These are phyloP conservation scores for Plantago elongata DNA, from an alignment of 257 asterid species.

Conservation along the genomic window DNA sequence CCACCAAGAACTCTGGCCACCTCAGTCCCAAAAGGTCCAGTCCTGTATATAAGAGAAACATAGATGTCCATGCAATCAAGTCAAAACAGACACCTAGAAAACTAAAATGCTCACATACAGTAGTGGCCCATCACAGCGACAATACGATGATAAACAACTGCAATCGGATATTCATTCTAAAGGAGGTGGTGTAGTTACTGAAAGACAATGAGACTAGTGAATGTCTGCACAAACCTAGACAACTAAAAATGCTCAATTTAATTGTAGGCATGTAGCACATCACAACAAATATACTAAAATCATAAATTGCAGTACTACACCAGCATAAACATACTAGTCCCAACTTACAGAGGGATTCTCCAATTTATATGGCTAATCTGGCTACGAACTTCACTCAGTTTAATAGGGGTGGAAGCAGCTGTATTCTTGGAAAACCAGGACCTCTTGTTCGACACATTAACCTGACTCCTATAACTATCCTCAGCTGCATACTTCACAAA, in stretches of 20 bases:
- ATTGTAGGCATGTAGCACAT: no score
- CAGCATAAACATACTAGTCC: not conserved
- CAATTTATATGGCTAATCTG: constrained; percentile 48
- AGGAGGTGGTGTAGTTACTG: no score
- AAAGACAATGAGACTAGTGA: no score
- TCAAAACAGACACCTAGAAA: not conserved
- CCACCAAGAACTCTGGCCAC: constrained; percentile 98
- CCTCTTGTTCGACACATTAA: constrained; percentile 48
- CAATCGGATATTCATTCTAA: no score
- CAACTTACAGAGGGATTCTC: constrained; percentile 77
- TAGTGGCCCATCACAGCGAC: no score
- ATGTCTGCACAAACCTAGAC: no score
- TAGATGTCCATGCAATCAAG: constrained; percentile 8
- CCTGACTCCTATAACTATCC: constrained; percentile 39
- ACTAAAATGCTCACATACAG: no score
- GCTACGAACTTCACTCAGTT: constrained; percentile 55
- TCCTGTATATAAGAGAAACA: constrained; percentile 36
- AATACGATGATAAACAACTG: no score
- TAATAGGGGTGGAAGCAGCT: constrained; percentile 40
- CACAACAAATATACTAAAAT: no score
- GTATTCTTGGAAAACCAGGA: constrained; percentile 60
- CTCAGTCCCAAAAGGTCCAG: constrained; percentile 87
- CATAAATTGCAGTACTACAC: not conserved
- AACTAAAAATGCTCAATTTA: no score
- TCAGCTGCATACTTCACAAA: no score